These are phyloP conservation scores for Globisporangium radiosum DNA, from an alignment of 352 stramenopile genomes.

Conservation along the genomic window DNA sequence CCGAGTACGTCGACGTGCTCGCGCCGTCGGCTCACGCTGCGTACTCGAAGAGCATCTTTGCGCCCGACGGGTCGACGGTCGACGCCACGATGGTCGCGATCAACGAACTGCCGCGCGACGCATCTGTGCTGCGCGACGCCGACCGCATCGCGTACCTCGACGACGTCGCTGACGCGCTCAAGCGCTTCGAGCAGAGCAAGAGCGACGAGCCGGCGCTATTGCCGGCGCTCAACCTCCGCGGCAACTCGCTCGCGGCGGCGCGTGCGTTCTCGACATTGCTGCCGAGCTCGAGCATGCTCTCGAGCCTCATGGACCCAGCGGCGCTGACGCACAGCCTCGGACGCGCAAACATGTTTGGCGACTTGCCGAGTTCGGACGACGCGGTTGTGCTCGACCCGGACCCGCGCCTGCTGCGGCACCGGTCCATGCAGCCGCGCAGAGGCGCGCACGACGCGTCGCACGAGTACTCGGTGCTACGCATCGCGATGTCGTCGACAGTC, in stretches of 20 bases:
- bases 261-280: constrained; percentile 76
- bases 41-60: constrained; percentile 67
- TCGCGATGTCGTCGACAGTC: constrained; percentile 70
- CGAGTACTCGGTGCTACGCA: constrained; percentile 67
- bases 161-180: constrained; percentile 52
- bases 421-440: constrained; percentile 22
- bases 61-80: constrained; percentile 62
- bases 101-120: constrained; percentile 30
- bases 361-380: constrained; percentile 45
- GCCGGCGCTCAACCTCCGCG: constrained; percentile 44
- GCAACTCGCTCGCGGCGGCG: constrained; percentile 48
- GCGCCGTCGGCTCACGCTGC: constrained; percentile 35
- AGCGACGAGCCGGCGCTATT: constrained; percentile 58
- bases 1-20: constrained; percentile 65
- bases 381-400: constrained; percentile 63
- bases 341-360: constrained; percentile 43
- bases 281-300: constrained; percentile 59
- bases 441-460: constrained; percentile 19
- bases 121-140: constrained; percentile 45
- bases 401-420: constrained; percentile 23
- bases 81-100: constrained; percentile 67
- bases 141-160: constrained; percentile 52
- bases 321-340: constrained; percentile 45
- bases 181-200: constrained; percentile 39
- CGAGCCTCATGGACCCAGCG: constrained; percentile 67